Evolutionary conservation across 2,329 filamentous ascomycete species (phyloP).

Genomic region (Penicillium vulpinum): DNA sequence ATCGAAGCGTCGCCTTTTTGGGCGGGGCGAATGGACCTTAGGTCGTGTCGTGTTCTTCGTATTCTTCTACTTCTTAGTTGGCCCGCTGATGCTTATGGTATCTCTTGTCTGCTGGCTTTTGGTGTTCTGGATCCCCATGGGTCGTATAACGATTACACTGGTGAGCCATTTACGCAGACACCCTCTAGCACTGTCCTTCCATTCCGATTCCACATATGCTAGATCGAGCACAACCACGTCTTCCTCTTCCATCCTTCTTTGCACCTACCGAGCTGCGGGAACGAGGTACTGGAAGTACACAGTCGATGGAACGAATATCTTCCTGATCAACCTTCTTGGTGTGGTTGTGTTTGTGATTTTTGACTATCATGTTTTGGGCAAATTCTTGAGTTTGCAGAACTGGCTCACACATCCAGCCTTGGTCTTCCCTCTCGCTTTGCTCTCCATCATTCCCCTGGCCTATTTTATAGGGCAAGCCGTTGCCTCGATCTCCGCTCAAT

Average conservation of each 20-base stretch:
- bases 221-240: conserved; percentile 69
- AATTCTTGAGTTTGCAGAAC: conserved; percentile 66
- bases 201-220: conserved; percentile 76
- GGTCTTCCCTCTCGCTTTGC: conserved; percentile 76
- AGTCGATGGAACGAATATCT: conserved; percentile 96
- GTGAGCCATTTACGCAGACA: conserved; percentile 91
- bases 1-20: conserved; percentile 84
- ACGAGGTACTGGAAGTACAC: conserved; percentile 99
- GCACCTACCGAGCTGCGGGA: conserved; percentile 94
- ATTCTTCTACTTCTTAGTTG: conserved; percentile 92
- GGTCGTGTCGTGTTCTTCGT: conserved; percentile 94
- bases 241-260: conserved; percentile 84
- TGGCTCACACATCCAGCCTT: conserved; percentile 80
- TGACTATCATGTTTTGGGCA: conserved; percentile 79
- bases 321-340: conserved; percentile 93
- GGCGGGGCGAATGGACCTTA: conserved; percentile 91
- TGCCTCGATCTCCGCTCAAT: conserved; percentile 96
- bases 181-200: conserved; percentile 88
- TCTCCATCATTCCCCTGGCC: conserved; percentile 93
- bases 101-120: conserved; percentile 92
- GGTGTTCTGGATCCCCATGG: conserved; percentile 98
- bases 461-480: conserved; percentile 99
- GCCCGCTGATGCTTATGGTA: conserved; percentile 79
- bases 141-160: conserved; percentile 84
- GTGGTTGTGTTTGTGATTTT: conserved; percentile 93